These are phyloP conservation scores for Panellus pusillus DNA, from an alignment of 768 basidiomycete species.

Conservation along the genomic window DNA sequence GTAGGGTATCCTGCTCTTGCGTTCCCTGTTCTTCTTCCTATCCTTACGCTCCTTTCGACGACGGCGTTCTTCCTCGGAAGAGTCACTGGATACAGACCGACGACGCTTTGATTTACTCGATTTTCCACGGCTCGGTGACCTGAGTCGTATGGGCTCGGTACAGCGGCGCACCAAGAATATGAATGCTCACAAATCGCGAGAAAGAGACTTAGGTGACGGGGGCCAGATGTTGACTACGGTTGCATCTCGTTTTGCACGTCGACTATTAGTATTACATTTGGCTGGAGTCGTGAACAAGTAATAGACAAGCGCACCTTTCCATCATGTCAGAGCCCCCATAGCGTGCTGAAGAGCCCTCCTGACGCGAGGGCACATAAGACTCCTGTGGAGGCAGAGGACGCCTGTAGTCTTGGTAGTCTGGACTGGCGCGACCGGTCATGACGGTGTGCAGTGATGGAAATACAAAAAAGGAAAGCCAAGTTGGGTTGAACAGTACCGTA, in stretches of 20 bases:
- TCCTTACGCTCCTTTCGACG: constrained; percentile 61
- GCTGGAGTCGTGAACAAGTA: neutral
- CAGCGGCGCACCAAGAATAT: neutral
- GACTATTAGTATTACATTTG: constrained; percentile 55
- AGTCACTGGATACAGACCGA: constrained; percentile 45
- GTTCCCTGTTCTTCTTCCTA: constrained; percentile 51
- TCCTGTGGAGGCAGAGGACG: constrained; percentile 41
- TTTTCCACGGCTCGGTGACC: constrained; percentile 57
- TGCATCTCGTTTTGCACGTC: constrained; percentile 63
- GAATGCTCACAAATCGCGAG: constrained; percentile 52
- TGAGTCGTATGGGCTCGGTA: constrained; percentile 27
- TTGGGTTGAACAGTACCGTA: neutral
- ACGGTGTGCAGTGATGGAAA: neutral
- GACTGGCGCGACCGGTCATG: constrained; percentile 67
- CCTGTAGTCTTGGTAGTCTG: constrained; percentile 60
- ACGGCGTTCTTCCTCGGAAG: constrained; percentile 58
- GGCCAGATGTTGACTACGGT: constrained; percentile 75
- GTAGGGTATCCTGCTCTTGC: constrained; percentile 40
- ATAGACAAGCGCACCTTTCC: constrained; percentile 55
- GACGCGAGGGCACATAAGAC: constrained; percentile 43
- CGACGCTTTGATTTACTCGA: constrained; percentile 62
- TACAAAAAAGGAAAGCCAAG: neutral
- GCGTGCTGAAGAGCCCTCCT: constrained; percentile 38
- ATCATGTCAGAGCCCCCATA: constrained; percentile 51
- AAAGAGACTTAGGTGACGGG: constrained; percentile 69